Conservation (phyloP, 441 rosid species). For the Metrosideros polymorpha region DNA sequence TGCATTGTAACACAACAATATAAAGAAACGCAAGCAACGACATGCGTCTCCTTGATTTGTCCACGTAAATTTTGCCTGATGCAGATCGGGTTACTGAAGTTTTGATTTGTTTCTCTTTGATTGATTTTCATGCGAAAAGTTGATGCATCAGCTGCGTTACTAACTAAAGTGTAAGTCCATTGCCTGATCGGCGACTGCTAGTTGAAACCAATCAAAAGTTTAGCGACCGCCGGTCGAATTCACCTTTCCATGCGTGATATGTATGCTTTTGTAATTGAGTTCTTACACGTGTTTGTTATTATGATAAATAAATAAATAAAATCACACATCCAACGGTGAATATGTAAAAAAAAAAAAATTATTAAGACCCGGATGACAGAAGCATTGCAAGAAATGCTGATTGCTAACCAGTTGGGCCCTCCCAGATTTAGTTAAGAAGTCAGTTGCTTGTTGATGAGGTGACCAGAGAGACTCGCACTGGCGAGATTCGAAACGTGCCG, state of each 20-base stretch:
- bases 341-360: not conserved
- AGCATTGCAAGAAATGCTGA: not conserved
- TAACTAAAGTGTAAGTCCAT: not conserved
- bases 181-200: not conserved
- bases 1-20: not conserved
- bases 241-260: fast-evolving
- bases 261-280: not conserved
- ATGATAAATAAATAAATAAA: too few species aligned
- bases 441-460: not conserved
- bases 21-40: not conserved
- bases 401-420: not conserved
- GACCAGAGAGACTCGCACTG: not conserved
- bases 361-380: not conserved
- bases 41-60: not conserved
- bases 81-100: not conserved
- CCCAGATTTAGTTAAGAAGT: not conserved
- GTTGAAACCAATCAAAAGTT: not conserved
- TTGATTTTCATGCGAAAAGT: not conserved
- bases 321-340: not conserved
- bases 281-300: not conserved
- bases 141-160: not conserved
- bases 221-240: not conserved
- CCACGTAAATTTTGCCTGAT: not conserved
- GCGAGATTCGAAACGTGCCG: constrained; percentile 21
- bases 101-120: not conserved